Conservation (phyloP, 306 rosid species). For the Castanopsis chinensis region DNA sequence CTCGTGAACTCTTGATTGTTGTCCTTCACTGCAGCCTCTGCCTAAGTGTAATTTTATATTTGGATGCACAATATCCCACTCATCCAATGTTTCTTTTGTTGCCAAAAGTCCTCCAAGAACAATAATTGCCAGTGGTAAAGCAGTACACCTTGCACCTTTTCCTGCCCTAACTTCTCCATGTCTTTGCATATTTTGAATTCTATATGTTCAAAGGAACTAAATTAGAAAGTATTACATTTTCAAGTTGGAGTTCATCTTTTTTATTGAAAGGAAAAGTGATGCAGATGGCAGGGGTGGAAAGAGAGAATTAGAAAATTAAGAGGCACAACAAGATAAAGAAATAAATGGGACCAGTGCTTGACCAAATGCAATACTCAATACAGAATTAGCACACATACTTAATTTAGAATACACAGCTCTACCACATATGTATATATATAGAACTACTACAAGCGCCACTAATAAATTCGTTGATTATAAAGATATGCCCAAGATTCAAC, state of each 20-base stretch:
- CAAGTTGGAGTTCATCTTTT: background rate
- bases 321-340: too few species aligned
- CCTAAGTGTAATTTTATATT: slow-evolving; percentile 29
- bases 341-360: too few species aligned
- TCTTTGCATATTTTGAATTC: slow-evolving; percentile 15
- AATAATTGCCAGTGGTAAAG: slow-evolving; percentile 50
- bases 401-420: too few species aligned
- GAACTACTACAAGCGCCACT: too few species aligned
- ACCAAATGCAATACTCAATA: too few species aligned
- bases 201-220: background rate
- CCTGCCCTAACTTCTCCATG: slow-evolving; percentile 36
- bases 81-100: slow-evolving; percentile 30
- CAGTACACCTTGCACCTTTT: slow-evolving; percentile 51
- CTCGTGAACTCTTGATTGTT: slow-evolving; percentile 22
- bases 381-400: too few species aligned
- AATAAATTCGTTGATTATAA: too few species aligned
- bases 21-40: slow-evolving; percentile 23
- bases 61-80: slow-evolving; percentile 37
- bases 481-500: too few species aligned
- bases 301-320: too few species aligned
- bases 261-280: background rate
- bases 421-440: too few species aligned
- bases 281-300: too few species aligned
- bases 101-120: slow-evolving; percentile 56
- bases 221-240: background rate